Base-by-base conservation (phyloP, 257 asterid genomes). In the Galeopsis tetrahit region DNA sequence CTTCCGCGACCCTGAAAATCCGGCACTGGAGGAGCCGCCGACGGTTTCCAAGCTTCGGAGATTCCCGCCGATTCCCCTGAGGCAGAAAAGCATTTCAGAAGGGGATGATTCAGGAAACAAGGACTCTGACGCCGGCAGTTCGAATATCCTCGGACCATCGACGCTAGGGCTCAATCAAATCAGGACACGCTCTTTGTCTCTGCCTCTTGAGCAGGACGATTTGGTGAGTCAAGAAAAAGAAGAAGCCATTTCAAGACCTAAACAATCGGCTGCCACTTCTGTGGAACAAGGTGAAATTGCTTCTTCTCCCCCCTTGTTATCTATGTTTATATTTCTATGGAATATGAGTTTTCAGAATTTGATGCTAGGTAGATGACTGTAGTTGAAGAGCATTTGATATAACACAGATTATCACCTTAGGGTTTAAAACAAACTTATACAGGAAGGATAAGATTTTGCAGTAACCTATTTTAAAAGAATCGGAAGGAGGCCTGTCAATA, bases 111-210 rank as follows among this genome's bases (percentile, higher is more conserved):
- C 49, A 3, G 80, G 72, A 2, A 44, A 68, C 15, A 77, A 56
- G 10, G 83, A 59, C 2, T 64, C 46, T 0, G 79, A 35, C 39
- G 14, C 44, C 5, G 77, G 53, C 51, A 79, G 79, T 75, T 71
- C 83, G 14, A 68, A 68, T 13, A 70, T 90, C 6, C 79, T 89
- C 39, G 93, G 81, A 66, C 83, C 92, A 31, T 80, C 89, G 9
- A 73, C 58, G 70, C 71, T 88, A 53, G 97, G 95, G 59, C 93
- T 88, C 56, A 88, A 88, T 72, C 96, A 84, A 75, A 90, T 91
- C 55, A 75, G 92, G 87, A 95, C 97, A 6, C 89, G 88, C 51
- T 78, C 90, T 32, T 81, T 81, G 40, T 87, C 94, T 4, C 74
- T 81, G 72, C 91, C 87, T 65, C 80, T 85, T 33, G 66, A 74